Percentiles rank a stretch among this genome's conserved stretches.
These are phyloP conservation scores for Sugiyamaella paludigena DNA, from an alignment of 1,139 yeast genomes.

Conservation along the genomic window DNA sequence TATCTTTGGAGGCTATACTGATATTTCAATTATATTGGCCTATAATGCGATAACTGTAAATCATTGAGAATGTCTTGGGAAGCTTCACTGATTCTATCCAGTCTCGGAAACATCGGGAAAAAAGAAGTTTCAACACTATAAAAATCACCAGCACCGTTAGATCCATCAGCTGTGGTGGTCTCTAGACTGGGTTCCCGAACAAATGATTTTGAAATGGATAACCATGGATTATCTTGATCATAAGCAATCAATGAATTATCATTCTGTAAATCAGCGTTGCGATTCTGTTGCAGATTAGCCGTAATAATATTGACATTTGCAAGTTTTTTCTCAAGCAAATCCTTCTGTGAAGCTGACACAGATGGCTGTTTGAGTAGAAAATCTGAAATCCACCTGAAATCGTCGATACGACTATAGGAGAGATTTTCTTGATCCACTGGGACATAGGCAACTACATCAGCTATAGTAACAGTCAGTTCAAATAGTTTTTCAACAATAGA, in stretches of 20 bases:
- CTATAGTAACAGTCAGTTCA: conserved; percentile 22
- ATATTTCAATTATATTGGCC: background rate
- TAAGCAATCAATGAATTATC: background rate
- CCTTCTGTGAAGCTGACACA: conserved; percentile 17
- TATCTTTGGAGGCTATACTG: too few species aligned
- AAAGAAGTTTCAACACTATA: background rate
- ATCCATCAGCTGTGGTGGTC: background rate
- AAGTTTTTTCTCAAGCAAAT: conserved; percentile 18
- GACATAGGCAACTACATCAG: conserved; percentile 22
- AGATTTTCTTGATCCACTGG: conserved; percentile 11
- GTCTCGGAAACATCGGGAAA: conserved; percentile 1
- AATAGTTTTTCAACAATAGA: conserved; percentile 21
- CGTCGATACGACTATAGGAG: conserved; percentile 11
- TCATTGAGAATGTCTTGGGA: conserved; percentile 9
- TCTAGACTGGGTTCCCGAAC: background rate
- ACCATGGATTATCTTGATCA: conserved; percentile 14
- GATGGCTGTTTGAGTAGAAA: conserved; percentile 21
- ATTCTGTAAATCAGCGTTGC: background rate
- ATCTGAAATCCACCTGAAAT: conserved; percentile 23
- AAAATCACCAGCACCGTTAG: background rate
- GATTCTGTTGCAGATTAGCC: background rate
- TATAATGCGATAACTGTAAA: background rate
- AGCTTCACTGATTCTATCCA: background rate
- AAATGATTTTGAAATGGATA: conserved; percentile 10
- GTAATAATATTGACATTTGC: background rate